Conservation (phyloP, 2,329 filamentous ascomycete species). For the Hyphodiscus sp. region DNA sequence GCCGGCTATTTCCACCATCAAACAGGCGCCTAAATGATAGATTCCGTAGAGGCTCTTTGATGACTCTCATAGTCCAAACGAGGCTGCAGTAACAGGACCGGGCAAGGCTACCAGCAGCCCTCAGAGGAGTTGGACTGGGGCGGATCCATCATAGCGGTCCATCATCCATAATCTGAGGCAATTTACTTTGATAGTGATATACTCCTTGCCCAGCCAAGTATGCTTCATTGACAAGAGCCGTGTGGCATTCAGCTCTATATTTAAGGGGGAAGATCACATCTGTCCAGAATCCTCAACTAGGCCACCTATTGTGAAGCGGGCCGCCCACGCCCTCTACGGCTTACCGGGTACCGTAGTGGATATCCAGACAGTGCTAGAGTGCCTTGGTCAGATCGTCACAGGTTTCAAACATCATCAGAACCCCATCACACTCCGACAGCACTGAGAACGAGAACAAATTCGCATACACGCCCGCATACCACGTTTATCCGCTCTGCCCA, state of each 20-base stretch:
- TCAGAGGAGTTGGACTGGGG: not conserved
- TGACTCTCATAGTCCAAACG: not conserved
- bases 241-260: no score
- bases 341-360: no score
- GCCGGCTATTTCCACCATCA: not conserved
- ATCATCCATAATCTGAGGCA: not conserved
- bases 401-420: no score
- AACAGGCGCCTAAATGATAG: not conserved
- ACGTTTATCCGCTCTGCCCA: not conserved
- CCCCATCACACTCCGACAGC: not conserved
- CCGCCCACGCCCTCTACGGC: no score
- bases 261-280: no score
- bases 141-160: not conserved
- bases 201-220: no score
- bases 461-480: not conserved
- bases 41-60: not conserved
- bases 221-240: no score
- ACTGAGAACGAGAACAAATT: not conserved
- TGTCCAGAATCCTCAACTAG: no score
- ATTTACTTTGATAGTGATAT: not conserved
- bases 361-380: no score
- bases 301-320: no score
- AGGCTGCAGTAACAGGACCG: not conserved
- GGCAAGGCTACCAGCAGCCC: not conserved
- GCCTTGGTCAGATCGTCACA: no score